phyloP scores from a whole-genome alignment of 192 early-diverging fungal genomes.

The Coemansia sp. region DNA sequence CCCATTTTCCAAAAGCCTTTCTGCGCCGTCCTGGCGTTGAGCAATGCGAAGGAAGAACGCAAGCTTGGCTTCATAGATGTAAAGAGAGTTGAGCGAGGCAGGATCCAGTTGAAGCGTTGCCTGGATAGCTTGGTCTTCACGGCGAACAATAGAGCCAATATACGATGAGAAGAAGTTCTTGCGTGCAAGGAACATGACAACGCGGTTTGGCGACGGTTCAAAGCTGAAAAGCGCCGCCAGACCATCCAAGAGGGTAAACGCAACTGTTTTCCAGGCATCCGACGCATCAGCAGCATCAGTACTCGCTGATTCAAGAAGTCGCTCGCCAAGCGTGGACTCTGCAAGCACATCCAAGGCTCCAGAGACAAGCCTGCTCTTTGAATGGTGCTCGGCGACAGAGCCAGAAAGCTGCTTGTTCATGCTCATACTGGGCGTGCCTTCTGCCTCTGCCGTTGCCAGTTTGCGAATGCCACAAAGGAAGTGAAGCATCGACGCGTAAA shows the following conservation, averaged over 20 bases:
- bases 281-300: slow-evolving; percentile 83
- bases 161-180: slow-evolving; percentile 60
- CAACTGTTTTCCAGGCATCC: slow-evolving; percentile 81
- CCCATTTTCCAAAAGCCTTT: slow-evolving; percentile 75
- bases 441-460: slow-evolving; percentile 33
- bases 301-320: slow-evolving; percentile 71
- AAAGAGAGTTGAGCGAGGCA: slow-evolving; percentile 61
- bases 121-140: slow-evolving; percentile 62
- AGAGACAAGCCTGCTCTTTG: slow-evolving; percentile 45
- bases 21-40: slow-evolving; percentile 70
- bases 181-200: slow-evolving; percentile 53
- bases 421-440: slow-evolving; percentile 10
- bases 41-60: slow-evolving; percentile 79
- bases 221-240: slow-evolving; percentile 59
- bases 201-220: slow-evolving; percentile 49
- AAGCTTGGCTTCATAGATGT: slow-evolving; percentile 83
- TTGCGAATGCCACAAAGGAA: slow-evolving; percentile 59
- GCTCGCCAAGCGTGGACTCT: slow-evolving; percentile 60
- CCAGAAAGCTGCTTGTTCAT: slow-evolving; percentile 12
- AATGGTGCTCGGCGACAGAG: slow-evolving; percentile 1
- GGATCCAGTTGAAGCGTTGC: slow-evolving; percentile 57
- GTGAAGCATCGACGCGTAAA: slow-evolving; percentile 75
- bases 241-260: slow-evolving; percentile 76
- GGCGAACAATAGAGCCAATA: slow-evolving; percentile 58
- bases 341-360: slow-evolving; percentile 47